Conservation (phyloP, 1,284 basidiomycete species). For the Trametes versicolor region DNA sequence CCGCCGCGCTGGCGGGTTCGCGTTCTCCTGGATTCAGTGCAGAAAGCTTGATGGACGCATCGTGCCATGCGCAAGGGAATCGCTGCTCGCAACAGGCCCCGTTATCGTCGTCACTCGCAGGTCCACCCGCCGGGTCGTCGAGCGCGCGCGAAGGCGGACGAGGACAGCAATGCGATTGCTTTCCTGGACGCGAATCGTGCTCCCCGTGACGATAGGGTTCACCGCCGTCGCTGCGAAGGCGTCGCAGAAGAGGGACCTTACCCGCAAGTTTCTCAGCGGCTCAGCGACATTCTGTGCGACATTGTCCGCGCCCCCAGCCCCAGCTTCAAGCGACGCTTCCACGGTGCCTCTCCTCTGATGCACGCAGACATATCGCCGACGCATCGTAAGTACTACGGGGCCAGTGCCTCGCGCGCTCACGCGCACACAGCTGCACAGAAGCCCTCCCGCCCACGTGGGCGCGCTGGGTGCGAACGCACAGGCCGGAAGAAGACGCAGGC, state of each 20-base stretch:
- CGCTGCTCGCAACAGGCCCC: neutral
- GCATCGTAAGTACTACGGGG: neutral
- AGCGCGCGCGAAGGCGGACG: neutral
- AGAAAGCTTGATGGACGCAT: constrained; percentile 15
- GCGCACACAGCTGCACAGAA: neutral
- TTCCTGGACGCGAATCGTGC: neutral
- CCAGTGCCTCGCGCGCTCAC: neutral
- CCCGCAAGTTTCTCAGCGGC: constrained; percentile 1
- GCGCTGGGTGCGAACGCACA: neutral
- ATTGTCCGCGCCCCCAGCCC: neutral
- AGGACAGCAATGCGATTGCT: neutral
- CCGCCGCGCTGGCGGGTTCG: neutral
- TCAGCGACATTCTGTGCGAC: neutral
- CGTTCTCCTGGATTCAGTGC: neutral
- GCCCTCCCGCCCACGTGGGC: constrained; percentile 6
- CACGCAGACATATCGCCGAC: neutral
- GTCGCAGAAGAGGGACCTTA: neutral
- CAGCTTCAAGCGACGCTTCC: neutral
- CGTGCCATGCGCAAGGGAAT: neutral
- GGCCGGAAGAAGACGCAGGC: neutral
- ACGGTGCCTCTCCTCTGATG: neutral
- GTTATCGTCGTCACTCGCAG: neutral
- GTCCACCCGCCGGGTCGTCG: neutral
- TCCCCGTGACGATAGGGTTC: constrained; percentile 12
- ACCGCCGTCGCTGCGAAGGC: neutral